These are phyloP conservation scores for Cladophialophora psammophila DNA, from an alignment of 2,329 filamentous ascomycete genomes.

Conservation along the genomic window DNA sequence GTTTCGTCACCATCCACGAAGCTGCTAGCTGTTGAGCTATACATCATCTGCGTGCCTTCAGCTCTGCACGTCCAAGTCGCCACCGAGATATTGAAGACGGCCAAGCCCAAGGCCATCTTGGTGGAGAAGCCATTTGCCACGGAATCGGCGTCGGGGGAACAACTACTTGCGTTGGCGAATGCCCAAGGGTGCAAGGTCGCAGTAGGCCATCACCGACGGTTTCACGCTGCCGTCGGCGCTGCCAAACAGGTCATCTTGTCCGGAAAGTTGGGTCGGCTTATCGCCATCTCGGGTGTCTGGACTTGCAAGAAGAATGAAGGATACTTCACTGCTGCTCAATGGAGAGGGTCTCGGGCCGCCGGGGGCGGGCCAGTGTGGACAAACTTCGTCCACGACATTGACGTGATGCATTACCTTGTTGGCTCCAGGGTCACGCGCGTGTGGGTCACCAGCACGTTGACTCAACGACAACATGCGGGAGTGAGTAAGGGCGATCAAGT, in stretches of 20 bases:
- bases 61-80: slow-evolving; percentile 13
- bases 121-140: slow-evolving; percentile 18
- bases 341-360: slow-evolving; percentile 14
- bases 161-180: background rate
- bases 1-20: slow-evolving; percentile 3
- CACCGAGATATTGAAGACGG: background rate
- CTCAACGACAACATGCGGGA: slow-evolving; percentile 5
- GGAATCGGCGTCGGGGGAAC: background rate
- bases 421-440: slow-evolving; percentile 7
- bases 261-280: slow-evolving; percentile 18
- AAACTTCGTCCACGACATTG: slow-evolving; percentile 31
- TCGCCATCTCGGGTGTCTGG: slow-evolving; percentile 25
- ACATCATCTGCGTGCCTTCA: slow-evolving; percentile 20
- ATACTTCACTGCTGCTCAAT: slow-evolving; percentile 18
- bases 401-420: slow-evolving; percentile 29
- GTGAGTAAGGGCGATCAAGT: slow-evolving; percentile 2
- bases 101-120: slow-evolving; percentile 7
- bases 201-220: slow-evolving; percentile 33
- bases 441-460: slow-evolving; percentile 3
- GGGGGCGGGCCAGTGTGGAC: slow-evolving; percentile 24
- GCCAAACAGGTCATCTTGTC: slow-evolving; percentile 19
- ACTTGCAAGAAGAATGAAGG: slow-evolving; percentile 16
- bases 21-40: slow-evolving; percentile 2
- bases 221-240: slow-evolving; percentile 18
- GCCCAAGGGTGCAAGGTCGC: background rate